Evolutionary conservation across 768 basidiomycete species (phyloP).

Genomic region (Pisolithus sp.): DNA sequence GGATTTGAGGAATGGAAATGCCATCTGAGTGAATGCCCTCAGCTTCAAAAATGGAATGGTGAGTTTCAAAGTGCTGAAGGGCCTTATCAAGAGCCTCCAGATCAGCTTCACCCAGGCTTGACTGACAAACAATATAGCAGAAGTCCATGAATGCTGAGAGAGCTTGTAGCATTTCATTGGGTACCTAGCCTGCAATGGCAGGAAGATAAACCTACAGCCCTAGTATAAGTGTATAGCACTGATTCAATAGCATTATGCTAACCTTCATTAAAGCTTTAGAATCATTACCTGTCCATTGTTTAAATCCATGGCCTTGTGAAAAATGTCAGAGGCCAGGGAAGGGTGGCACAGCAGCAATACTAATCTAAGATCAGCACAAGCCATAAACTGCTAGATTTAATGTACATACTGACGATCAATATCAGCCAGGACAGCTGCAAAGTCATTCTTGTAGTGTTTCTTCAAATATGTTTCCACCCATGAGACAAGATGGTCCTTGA

Average conservation of each 20-base stretch:
- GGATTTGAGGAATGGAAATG: conserved; percentile 12
- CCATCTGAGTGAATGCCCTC: neutral
- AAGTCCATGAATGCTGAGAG: conserved; percentile 24
- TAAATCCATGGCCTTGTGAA: conserved; percentile 23
- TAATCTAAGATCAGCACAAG: conserved; percentile 1
- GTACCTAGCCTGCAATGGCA: conserved; percentile 27
- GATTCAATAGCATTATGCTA: neutral
- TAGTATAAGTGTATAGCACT: neutral
- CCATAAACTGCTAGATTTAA: neutral
- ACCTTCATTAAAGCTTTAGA: conserved; percentile 28
- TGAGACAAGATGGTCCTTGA: conserved; percentile 36
- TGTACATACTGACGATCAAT: conserved; percentile 2
- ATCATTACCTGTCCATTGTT: conserved; percentile 34
- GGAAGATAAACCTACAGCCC: conserved; percentile 23
- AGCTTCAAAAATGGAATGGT: neutral
- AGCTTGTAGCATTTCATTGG: conserved; percentile 19
- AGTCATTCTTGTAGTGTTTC: neutral
- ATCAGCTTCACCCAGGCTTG: neutral
- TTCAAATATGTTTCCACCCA: conserved; percentile 22
- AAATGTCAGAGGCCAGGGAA: conserved; percentile 27
- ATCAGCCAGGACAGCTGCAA: neutral
- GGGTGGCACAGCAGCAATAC: conserved; percentile 22
- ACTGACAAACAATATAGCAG: conserved; percentile 18
- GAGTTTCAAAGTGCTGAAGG: neutral
- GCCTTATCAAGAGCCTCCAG: conserved; percentile 1